Evolutionary conservation across 345 rosid genomes (phyloP), one percentile per base, ranked within the genome.

Genomic region (Atalantia buxifolia): DNA sequence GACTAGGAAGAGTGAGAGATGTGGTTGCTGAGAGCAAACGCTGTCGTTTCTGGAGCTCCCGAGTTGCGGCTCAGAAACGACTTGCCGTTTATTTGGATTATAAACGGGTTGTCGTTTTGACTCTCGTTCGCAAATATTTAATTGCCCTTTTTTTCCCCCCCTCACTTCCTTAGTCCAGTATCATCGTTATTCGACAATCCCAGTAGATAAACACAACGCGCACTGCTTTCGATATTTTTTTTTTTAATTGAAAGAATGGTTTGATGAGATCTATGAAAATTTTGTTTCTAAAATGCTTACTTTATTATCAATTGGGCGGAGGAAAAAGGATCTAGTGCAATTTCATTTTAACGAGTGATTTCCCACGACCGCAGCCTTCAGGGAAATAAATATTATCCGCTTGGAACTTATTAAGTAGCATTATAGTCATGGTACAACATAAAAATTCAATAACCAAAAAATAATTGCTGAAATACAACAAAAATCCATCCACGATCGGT

Each of bases 11-110:
- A 30, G 27, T 27, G 33, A 16, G 35, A 30, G 53, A 57, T 35
- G 76, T 13, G 24, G 76, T 7, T n/a, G 66, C 65, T 33, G 65
- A 25, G 16, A 59, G 35, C 55, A 73, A 59, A 73, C 76, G 66
- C 16, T 13, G 76, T 59, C 76, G 76, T 57, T 56, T 72, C 3
- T 42, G 5, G 3, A 45, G 50, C 18, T 45, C 50, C 50, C 6
- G 28, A 30, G 2, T 53, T 53, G 24, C 3, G 19, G 6, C 2
- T 10, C 66, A 13, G 67, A 63, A 38, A 68, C 72, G 55, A 40
- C 28, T 22, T 38, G 55, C 22, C 70, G 70, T 65, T 66, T 66
- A 30, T 63, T 4, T 30, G 22, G 18, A 18, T 4, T 53, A 19
- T 16, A 22, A 59, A 22, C 27, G 28, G 1, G 28, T 9, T 59